phyloP scores from a whole-genome alignment of 192 early-diverging fungal species.

The Helicostylum pulchrum region DNA sequence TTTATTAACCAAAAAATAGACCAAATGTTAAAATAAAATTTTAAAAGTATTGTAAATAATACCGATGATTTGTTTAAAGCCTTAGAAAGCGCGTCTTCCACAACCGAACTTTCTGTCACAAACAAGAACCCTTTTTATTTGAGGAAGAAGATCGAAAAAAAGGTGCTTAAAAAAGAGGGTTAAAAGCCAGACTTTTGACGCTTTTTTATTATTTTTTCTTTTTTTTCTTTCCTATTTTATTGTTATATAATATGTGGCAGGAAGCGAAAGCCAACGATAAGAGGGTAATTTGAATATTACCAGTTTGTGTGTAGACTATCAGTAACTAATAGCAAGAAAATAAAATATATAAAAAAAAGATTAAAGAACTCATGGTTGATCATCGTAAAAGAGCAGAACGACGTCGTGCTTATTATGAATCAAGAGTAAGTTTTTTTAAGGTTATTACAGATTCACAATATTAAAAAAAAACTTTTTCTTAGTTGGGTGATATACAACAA shows the following conservation, averaged over 20 bases:
- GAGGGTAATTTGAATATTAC: constrained; percentile 9
- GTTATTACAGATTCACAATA: neutral
- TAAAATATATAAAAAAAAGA: constrained; percentile 12
- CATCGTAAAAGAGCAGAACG: constrained; percentile 50
- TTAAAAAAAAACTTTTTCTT: constrained; percentile 5
- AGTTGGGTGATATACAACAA: constrained; percentile 46
- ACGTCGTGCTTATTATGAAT: constrained; percentile 46
- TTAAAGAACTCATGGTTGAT: constrained; percentile 49
- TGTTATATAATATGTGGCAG: constrained; percentile 31
- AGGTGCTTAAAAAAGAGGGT: too few relatives aligned
- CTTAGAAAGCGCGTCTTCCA: too few relatives aligned
- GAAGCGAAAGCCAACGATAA: constrained; percentile 36
- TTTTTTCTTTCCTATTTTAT: constrained; percentile 4
- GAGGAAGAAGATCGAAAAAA: too few relatives aligned
- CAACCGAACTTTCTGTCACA: too few relatives aligned
- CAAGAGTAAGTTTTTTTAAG: constrained; percentile 27
- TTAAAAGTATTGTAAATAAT: too few relatives aligned
- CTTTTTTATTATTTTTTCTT: constrained; percentile 6
- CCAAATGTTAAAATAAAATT: constrained; percentile 7
- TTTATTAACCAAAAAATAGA: constrained; percentile 9
- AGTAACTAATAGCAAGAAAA: neutral
- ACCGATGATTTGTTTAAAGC: too few relatives aligned
- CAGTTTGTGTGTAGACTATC: neutral
- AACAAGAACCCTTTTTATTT: too few relatives aligned
- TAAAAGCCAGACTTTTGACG: too few relatives aligned